Conservation (phyloP, 1,284 basidiomycete genomes). For the Omphalotus olearius region DNA sequence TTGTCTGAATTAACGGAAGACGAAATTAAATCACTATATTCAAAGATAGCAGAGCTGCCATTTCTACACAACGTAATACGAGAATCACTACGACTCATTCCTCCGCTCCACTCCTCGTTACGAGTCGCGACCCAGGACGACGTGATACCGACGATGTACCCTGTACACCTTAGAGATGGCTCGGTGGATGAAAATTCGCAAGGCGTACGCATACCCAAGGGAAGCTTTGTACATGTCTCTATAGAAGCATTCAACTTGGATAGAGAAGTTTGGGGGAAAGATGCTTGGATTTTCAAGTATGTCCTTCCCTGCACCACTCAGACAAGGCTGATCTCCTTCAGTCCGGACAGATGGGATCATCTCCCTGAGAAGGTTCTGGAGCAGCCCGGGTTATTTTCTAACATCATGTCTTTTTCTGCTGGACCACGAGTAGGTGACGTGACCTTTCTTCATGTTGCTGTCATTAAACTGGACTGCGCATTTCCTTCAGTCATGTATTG, state of each 20-base stretch:
- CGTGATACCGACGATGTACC: conserved; percentile 63
- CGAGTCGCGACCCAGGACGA: conserved; percentile 73
- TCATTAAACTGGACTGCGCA: conserved; percentile 3
- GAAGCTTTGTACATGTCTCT: conserved; percentile 69
- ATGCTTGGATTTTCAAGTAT: conserved; percentile 75
- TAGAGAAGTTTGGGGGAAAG: conserved; percentile 68
- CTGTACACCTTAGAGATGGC: conserved; percentile 55
- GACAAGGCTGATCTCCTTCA: conserved; percentile 24
- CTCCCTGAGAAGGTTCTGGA: conserved; percentile 57
- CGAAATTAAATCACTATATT: conserved; percentile 57
- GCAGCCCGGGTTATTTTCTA: conserved; percentile 67
- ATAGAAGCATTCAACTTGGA: conserved; percentile 76
- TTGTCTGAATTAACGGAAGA: conserved; percentile 47
- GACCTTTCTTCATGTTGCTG: background rate
- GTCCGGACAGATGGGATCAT: conserved; percentile 76
- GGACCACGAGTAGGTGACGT: conserved; percentile 62
- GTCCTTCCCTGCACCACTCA: conserved; percentile 20
- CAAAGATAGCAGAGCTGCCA: conserved; percentile 55
- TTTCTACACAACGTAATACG: conserved; percentile 74
- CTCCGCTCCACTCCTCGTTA: conserved; percentile 78
- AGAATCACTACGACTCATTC: conserved; percentile 71
- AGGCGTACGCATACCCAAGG: conserved; percentile 56
- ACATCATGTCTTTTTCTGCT: conserved; percentile 71
- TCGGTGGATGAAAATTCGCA: conserved; percentile 33
- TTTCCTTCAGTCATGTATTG: conserved; percentile 64